A percentile compares a stretch with the other conserved stretches of the same genome.
phyloP scores from a whole-genome alignment of 192 early-diverging fungal species.

The Coemansia sp. region DNA sequence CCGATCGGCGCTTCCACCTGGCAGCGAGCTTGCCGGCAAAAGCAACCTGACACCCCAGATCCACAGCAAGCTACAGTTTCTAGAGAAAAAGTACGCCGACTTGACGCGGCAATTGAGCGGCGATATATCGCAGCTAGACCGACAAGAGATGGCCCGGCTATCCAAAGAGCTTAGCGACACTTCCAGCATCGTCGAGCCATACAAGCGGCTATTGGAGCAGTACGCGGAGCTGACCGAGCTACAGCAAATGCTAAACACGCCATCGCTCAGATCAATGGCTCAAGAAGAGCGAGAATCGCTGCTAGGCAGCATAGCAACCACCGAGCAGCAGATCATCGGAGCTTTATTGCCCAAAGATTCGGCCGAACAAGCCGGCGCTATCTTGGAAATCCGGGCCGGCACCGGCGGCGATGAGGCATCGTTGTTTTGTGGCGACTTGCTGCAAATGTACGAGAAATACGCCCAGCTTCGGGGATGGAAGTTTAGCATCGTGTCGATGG shows the following conservation, averaged over 20 bases:
- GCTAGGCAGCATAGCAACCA: conserved; percentile 30
- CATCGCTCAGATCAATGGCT: conserved; percentile 54
- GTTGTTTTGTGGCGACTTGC: conserved; percentile 67
- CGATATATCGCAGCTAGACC: conserved; percentile 22
- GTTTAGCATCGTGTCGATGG: conserved; percentile 56
- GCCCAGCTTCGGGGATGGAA: conserved; percentile 62
- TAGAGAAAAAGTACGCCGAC: conserved; percentile 19
- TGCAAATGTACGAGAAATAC: conserved; percentile 75
- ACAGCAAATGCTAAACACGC: conserved; percentile 41
- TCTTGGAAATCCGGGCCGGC: conserved; percentile 75
- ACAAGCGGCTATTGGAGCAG: conserved; percentile 25
- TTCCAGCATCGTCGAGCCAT: conserved; percentile 21
- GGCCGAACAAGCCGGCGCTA: conserved; percentile 65
- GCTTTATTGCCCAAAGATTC: conserved; percentile 65
- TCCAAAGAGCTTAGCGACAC: conserved; percentile 50
- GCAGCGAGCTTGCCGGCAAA: conserved; percentile 43
- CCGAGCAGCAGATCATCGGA: conserved; percentile 59
- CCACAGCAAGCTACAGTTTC: conserved; percentile 31
- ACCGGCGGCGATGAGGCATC: conserved; percentile 79
- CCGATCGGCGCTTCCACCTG: conserved; percentile 9
- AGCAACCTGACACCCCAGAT: conserved; percentile 43
- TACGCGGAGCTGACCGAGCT: conserved; percentile 44
- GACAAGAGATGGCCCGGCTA: conserved; percentile 45
- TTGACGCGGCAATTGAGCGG: conserved; percentile 34
- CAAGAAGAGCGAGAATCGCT: conserved; percentile 59